Base-by-base conservation (phyloP, 768 basidiomycete genomes). In the Crassisporium funariophilum region DNA sequence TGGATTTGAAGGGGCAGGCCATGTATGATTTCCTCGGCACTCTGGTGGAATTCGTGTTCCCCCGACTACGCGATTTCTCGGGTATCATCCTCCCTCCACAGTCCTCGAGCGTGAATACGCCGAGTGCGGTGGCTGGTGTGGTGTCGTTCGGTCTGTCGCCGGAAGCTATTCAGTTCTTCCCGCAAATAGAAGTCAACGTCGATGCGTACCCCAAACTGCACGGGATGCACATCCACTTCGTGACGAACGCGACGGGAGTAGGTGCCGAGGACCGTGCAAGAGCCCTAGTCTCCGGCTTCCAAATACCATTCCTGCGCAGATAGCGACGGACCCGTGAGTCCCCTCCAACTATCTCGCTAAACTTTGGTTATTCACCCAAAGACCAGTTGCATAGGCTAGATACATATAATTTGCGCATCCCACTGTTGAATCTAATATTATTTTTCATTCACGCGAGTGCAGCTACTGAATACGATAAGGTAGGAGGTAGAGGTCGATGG, bases 11-110 rank as follows among this genome's bases (percentile, higher is more conserved):
- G 61, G 95, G 95, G 11, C 84, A 88, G 38, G 82, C 86, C 56
- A 98, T 98, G 95, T 98, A 91, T 73, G 88, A 91, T 57, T 98
- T 98, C 68, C 73, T 98, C 46, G 82, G 82, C 46, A 84, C 83
- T 6, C 79, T 99, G 57, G 82, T 84, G 58, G 93, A 98, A 60
- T 97, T 98, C 60, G 95, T 99, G 48, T 72, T 98, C n/a, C 95
- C 95, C 1, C 84, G 95, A 16, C 67, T 97, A 42, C 82, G 94
- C 59, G 95, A 98, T 60, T 99, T 93, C 71, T 74, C 77, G 9
- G 97, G 95, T 21, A 61, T 99, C 53, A 65, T 81, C 4, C 72
- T 99, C 15, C 91, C 91, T n/a, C 79, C 85, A 4, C 72, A 83
- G 10, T 84, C 83, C 1, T 75, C 80, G n/a, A 83, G 79, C 27